Evolutionary conservation across 1,284 basidiomycete species (phyloP).

Genomic region (Earliella scabrosa): DNA sequence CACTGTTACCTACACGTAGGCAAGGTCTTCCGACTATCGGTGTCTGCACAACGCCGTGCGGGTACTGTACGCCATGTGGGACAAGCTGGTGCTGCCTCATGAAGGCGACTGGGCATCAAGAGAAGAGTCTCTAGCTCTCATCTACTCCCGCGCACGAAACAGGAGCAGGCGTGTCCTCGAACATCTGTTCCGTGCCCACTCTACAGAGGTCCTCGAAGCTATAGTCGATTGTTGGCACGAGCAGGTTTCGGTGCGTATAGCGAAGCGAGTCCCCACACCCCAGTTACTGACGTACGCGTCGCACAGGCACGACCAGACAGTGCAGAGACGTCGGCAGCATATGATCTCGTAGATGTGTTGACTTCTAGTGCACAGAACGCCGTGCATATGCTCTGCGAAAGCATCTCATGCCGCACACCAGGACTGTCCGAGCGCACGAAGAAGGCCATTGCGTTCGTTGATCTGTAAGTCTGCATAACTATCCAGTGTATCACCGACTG

Average conservation of each 20-base stretch:
- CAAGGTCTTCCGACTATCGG: conserved; percentile 70
- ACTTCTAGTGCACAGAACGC: conserved; percentile 87
- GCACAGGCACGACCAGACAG: conserved; percentile 20
- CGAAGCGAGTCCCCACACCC: too few species aligned
- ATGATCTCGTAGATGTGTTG: conserved; percentile 85
- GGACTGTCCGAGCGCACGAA: conserved; percentile 57
- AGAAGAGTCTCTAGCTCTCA: conserved; percentile 68
- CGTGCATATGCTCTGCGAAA: conserved; percentile 91
- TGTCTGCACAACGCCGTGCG: conserved; percentile 74
- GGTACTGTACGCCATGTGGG: conserved; percentile 74
- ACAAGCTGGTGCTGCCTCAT: conserved; percentile 55
- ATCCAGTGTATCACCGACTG: not conserved
- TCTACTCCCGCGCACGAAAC: conserved; percentile 65
- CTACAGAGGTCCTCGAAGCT: conserved; percentile 82
- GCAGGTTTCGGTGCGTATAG: conserved; percentile 45
- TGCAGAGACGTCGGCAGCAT: conserved; percentile 51
- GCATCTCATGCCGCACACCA: conserved; percentile 63
- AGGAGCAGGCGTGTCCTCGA: conserved; percentile 83
- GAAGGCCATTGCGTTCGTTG: conserved; percentile 63
- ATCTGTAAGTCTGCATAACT: conserved; percentile 54
- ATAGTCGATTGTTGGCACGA: conserved; percentile 82
- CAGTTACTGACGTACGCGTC: not conserved
- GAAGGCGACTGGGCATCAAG: conserved; percentile 52
- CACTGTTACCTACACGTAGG: conserved; percentile 40
- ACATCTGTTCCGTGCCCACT: conserved; percentile 82